Base-by-base conservation (phyloP, 2,329 filamentous ascomycete species). In the Penicillium olsonii region DNA sequence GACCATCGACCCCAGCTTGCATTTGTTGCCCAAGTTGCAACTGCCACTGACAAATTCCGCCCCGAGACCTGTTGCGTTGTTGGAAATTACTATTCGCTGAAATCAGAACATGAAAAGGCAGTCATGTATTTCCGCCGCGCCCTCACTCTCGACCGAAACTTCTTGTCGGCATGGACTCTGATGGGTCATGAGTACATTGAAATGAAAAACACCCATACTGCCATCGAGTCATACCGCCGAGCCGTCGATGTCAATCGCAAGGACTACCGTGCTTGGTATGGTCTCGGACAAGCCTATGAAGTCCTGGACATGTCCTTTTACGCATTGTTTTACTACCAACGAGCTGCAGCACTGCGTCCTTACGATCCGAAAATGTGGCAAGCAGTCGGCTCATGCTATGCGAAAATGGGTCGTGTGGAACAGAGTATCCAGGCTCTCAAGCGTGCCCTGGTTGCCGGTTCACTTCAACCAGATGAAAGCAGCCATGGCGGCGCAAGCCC, bases 291-390 rank as follows among this genome's bases (percentile, higher is more conserved):
- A 68, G 95, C 94, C 1, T 99, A 99, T 65, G 94, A 99, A 70
- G 88, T 99, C 60, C 82, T 99, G 8, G 94, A 99, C 72, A 96
- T 96, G 90, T 90, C 96, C 66, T 91, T 92, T 37, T 99, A 99
- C 68, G 92, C 92, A 1, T 75, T 99, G 0, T 97, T 94, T 82
- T 99, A 99, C 73, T 96, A 96, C 75, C 95, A 97, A 67, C 90
- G 94, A 48, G 94, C 94, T 0, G 92, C 92, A 0, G 90, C 91
- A 0, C 78, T 99, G 2, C 84, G 92, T n/a, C 91, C 92, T 0
- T 96, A 92, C 79, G 94, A 99, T 61, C 90, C 92, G 0, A 97
- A 97, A 71, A 95, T 99, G 89, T 99, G 94, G 94, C 88, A 94
- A 76, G 94, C 94, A 0, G 91, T 99, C 5, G 94, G 90, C 9